Conservation (phyloP, 2,329 filamentous ascomycete species). For the Colletotrichum orchidophilum region DNA sequence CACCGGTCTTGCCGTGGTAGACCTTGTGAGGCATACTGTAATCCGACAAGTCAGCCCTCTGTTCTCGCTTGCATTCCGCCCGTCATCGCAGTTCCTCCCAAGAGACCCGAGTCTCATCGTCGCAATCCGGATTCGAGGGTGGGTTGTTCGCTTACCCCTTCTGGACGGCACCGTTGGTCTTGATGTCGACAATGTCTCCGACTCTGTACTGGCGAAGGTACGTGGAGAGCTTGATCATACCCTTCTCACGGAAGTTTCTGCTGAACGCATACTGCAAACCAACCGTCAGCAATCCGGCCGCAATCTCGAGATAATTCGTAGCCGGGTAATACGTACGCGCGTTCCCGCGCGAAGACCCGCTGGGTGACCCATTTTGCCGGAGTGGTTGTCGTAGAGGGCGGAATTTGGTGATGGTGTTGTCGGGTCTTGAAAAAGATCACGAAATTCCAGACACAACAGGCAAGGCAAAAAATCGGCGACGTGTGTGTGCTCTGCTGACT, state of each 20-base stretch:
- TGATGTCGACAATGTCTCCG: conserved; percentile 98
- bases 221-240: conserved; percentile 91
- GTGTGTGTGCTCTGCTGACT: conserved; percentile 4
- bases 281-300: conserved; percentile 43
- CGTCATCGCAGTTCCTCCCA: neutral
- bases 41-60: conserved; percentile 42
- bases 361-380: conserved; percentile 82
- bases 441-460: conserved; percentile 2
- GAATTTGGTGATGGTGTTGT: conserved; percentile 27
- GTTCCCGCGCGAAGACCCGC: conserved; percentile 88
- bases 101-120: neutral
- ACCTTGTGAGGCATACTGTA: conserved; percentile 97
- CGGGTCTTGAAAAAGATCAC: conserved; percentile 18
- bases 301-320: neutral
- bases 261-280: conserved; percentile 83
- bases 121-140: conserved; percentile 26
- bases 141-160: conserved; percentile 78
- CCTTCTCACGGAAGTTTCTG: conserved; percentile 93
- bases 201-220: conserved; percentile 98
- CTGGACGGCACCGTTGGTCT: conserved; percentile 97
- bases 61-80: neutral
- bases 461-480: conserved; percentile 5
- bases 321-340: conserved; percentile 67
- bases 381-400: conserved; percentile 35
- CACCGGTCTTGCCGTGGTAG: conserved; percentile 99